phyloP scores from a whole-genome alignment of 1,139 yeast genomes.

The Yamadazyma spencermartinsiae region DNA sequence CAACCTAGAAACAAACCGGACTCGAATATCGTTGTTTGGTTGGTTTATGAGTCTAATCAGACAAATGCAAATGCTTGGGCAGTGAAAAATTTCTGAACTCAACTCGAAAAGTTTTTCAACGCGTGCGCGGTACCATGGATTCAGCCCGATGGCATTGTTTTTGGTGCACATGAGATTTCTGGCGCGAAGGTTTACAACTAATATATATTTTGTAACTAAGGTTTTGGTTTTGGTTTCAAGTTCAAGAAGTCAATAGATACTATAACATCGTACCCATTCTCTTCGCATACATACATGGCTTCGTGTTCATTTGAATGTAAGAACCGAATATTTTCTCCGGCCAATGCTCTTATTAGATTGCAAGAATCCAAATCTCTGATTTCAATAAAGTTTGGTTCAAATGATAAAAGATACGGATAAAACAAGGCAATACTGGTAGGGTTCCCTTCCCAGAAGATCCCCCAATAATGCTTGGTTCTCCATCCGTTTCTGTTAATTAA shows the following conservation, averaged over 20 bases:
- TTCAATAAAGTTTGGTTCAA: slow-evolving; percentile 88
- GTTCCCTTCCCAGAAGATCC: slow-evolving; percentile 94
- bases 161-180: neutral
- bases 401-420: slow-evolving; percentile 90
- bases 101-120: slow-evolving; percentile 1
- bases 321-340: slow-evolving; percentile 91
- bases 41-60: too few species aligned
- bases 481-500: slow-evolving; percentile 94
- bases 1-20: neutral
- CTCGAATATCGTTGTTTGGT: too few species aligned
- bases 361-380: slow-evolving; percentile 89
- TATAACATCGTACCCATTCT: slow-evolving; percentile 85
- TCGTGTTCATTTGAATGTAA: slow-evolving; percentile 91
- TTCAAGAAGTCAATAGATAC: slow-evolving; percentile 83
- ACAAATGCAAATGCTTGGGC: too few species aligned
- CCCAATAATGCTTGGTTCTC: slow-evolving; percentile 94
- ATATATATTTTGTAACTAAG: neutral
- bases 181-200: neutral
- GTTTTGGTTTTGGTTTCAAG: slow-evolving; percentile 32
- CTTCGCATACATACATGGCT: slow-evolving; percentile 91
- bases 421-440: slow-evolving; percentile 92
- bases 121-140: too few species aligned
- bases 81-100: slow-evolving; percentile 2
- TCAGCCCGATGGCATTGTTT: too few species aligned
- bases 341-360: slow-evolving; percentile 79